phyloP scores from a whole-genome alignment of 331 rosid species.

The Rosa hybrid region DNA sequence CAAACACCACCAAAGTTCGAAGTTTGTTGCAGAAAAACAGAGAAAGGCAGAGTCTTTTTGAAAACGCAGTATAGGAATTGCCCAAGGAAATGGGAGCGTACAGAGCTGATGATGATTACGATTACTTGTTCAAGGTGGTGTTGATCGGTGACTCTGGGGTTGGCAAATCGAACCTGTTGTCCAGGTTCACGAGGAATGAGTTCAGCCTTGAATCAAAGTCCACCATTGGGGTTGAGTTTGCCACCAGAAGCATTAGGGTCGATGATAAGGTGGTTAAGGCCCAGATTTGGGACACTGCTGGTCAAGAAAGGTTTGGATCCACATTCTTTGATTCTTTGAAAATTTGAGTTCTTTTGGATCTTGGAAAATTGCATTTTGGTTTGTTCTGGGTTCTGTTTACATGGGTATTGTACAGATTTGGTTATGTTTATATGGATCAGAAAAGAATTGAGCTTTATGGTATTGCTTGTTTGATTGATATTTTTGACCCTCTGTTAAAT shows the following conservation, averaged over 20 bases:
- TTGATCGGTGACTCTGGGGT: slow-evolving; percentile 87
- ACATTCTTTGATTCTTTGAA: background rate
- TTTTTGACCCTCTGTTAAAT: background rate
- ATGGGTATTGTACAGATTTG: slow-evolving; percentile 1
- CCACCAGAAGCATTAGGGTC: slow-evolving; percentile 78
- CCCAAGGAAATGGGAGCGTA: slow-evolving; percentile 69
- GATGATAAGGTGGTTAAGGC: slow-evolving; percentile 88
- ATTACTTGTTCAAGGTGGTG: slow-evolving; percentile 74
- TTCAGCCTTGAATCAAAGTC: slow-evolving; percentile 80
- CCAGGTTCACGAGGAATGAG: slow-evolving; percentile 76
- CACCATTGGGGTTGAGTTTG: slow-evolving; percentile 91
- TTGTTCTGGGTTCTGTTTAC: background rate
- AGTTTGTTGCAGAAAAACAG: background rate
- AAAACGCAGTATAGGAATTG: slow-evolving; percentile 4
- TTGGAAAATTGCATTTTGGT: slow-evolving; percentile 12
- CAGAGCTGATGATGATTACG: slow-evolving; percentile 82
- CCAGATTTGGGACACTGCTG: slow-evolving; percentile 97
- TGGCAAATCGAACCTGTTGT: slow-evolving; percentile 82
- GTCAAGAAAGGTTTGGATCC: slow-evolving; percentile 76
- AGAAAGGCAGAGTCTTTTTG: background rate
- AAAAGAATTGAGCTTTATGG: background rate
- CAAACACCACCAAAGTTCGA: background rate
- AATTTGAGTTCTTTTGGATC: slow-evolving; percentile 14
- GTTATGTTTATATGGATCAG: slow-evolving; percentile 11
- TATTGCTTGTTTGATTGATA: slow-evolving; percentile 2